phyloP scores from a whole-genome alignment of 768 basidiomycete genomes.

The Podaxis sp. region DNA sequence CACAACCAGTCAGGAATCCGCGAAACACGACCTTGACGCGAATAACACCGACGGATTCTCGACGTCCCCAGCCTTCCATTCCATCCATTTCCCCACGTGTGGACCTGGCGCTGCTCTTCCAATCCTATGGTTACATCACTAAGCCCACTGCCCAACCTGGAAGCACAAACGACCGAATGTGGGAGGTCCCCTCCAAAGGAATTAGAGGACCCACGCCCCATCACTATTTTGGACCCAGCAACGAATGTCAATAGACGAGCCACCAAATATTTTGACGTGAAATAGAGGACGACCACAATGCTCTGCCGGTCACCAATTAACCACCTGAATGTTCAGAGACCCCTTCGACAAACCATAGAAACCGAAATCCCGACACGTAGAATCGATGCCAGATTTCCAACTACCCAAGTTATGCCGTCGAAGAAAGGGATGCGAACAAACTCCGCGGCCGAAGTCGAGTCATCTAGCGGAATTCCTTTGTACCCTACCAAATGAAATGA shows the following conservation, averaged over 20 bases:
- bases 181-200: not conserved
- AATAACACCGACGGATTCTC: not conserved
- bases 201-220: not conserved
- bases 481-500: not conserved
- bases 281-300: not conserved
- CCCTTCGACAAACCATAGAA: conserved; percentile 3
- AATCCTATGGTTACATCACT: not conserved
- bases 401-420: not conserved
- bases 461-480: not conserved
- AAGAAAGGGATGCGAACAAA: conserved; percentile 2
- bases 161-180: not conserved
- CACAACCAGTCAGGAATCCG: conserved; percentile 7
- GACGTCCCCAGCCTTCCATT: not conserved
- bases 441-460: conserved; percentile 4
- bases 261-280: not conserved
- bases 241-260: not conserved
- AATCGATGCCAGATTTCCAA: not conserved
- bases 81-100: not conserved
- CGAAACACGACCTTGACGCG: conserved; percentile 2
- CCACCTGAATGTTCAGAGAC: not conserved
- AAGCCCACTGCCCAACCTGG: not conserved
- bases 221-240: not conserved
- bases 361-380: not conserved
- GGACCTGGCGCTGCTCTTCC: not conserved
- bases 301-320: not conserved